Evolutionary conservation across 2,329 filamentous ascomycete species (phyloP), one percentile per base, ranked within the genome.

Genomic region (Ophiocordyceps camponoti-leonardi): DNA sequence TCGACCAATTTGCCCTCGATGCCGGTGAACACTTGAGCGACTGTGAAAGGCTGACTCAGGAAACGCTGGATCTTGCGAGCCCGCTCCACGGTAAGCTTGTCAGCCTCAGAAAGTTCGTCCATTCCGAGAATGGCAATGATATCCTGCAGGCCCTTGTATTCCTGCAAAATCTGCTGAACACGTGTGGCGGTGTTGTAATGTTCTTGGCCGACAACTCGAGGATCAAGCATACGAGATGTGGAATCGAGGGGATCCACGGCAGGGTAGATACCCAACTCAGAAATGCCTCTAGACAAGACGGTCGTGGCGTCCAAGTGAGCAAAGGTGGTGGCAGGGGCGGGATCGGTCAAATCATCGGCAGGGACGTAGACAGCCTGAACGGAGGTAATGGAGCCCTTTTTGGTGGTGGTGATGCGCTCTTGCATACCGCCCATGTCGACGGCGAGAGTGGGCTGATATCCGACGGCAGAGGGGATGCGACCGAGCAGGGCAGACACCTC

Each of bases 61-160:
- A 98, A 98, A 83, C 88, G 85, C 79, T 98, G 92, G 67, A 98
- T 83, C 81, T 96, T 96, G 77, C 92, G 90, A 70, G 92, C 92
- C 81, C 92, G 92, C 83, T 98, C 92, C 78, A 98, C 92, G 60
- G 92, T 96, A 62, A 98, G 81, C 83, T 98, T 95, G 72, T 98
- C 92, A 61, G 85, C 84, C 78, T 96, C 92, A 54, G 92, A 96
- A 72, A 98, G 74, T 69, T 98, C 92, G 71, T 98, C 92, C 92
- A 98, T 96, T 83, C 90, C 90, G 67, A 96, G 73, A 87, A 98
- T 98, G 71, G 92, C 92, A 77, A 95, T 95, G 81, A 98, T 98
- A 77, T 98, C 92, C 77, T 98, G 92, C 57, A 98, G 86, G 54
- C 90, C 96, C 85, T 96, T 96, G 85, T 98, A 98, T 79, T 96